These are phyloP conservation scores for Termitomyces sp. DNA, from an alignment of 768 basidiomycete species.

Conservation along the genomic window DNA sequence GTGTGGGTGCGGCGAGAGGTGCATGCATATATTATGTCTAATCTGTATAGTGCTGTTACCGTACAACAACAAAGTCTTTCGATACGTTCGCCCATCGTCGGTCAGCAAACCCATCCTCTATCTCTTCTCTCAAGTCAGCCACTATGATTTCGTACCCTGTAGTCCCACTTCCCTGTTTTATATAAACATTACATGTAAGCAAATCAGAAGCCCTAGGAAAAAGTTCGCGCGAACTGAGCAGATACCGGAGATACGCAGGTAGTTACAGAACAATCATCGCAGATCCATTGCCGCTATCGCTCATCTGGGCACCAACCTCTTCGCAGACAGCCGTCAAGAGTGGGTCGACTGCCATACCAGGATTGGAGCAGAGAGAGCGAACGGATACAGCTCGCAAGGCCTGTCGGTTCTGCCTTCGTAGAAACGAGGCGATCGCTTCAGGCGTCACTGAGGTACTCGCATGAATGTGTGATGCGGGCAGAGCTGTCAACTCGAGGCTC, in stretches of 20 bases:
- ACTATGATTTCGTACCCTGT: too few relatives aligned
- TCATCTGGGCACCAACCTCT: constrained; percentile 5
- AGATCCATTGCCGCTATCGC: constrained; percentile 7
- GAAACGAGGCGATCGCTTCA: constrained; percentile 1
- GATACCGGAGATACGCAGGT: background rate
- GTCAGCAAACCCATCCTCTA: too few relatives aligned
- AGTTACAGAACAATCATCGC: constrained; percentile 3
- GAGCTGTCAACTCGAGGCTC: constrained; percentile 5
- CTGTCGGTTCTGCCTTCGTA: constrained; percentile 2
- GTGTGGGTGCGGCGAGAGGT: too few relatives aligned
- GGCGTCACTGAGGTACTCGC: constrained; percentile 5
- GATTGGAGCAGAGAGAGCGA: constrained; percentile 2
- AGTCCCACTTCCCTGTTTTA: background rate
- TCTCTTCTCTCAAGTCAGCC: too few relatives aligned
- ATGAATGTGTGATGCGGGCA: constrained; percentile 3
- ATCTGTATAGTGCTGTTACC: too few relatives aligned
- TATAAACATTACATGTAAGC: background rate
- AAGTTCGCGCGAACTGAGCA: background rate
- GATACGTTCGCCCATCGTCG: too few relatives aligned
- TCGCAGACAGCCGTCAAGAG: constrained; percentile 5
- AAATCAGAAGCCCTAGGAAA: background rate
- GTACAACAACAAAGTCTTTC: too few relatives aligned
- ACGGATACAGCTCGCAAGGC: constrained; percentile 1
- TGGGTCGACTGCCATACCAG: constrained; percentile 1
- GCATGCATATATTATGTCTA: too few relatives aligned